Percentiles rank a stretch among this genome's conserved stretches.
Evolutionary conservation across 1,139 yeast species (phyloP).

Genomic region (Candida tetrigidarum): DNA sequence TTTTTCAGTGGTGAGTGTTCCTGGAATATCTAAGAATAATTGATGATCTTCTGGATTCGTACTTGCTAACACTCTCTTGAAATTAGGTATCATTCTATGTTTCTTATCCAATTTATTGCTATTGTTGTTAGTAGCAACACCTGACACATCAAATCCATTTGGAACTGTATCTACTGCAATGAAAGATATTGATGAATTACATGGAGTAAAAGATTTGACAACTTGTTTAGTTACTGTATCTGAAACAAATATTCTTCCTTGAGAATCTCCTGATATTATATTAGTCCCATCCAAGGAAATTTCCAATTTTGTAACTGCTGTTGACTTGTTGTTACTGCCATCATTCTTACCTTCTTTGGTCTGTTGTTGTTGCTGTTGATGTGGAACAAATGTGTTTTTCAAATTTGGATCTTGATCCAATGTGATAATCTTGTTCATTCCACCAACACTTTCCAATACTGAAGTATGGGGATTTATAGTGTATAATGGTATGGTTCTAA

Average conservation of each 20-base stretch:
- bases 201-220: slow-evolving; percentile 62
- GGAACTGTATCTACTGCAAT: slow-evolving; percentile 26
- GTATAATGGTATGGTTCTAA: slow-evolving; percentile 63
- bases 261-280: slow-evolving; percentile 72
- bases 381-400: slow-evolving; percentile 60
- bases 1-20: slow-evolving; percentile 6
- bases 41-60: slow-evolving; percentile 52
- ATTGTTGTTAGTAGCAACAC: not conserved
- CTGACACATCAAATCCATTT: slow-evolving; percentile 9
- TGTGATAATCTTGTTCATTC: slow-evolving; percentile 56
- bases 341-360: no score
- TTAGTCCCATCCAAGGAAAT: slow-evolving; percentile 79
- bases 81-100: slow-evolving; percentile 51
- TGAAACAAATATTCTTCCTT: slow-evolving; percentile 68
- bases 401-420: slow-evolving; percentile 54
- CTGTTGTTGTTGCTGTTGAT: slow-evolving; percentile 34
- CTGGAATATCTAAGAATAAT: slow-evolving; percentile 50
- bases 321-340: slow-evolving; percentile 12
- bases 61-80: slow-evolving; percentile 60
- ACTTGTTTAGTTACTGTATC: slow-evolving; percentile 83
- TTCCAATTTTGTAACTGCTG: slow-evolving; percentile 51
- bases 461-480: slow-evolving; percentile 43
- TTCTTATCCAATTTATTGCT: slow-evolving; percentile 36
- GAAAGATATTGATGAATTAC: slow-evolving; percentile 43
- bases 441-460: slow-evolving; percentile 59